Evolutionary conservation across 2,329 filamentous ascomycete genomes (phyloP), one percentile per base, ranked within the genome.

Genomic region (Microdochium nivale): DNA sequence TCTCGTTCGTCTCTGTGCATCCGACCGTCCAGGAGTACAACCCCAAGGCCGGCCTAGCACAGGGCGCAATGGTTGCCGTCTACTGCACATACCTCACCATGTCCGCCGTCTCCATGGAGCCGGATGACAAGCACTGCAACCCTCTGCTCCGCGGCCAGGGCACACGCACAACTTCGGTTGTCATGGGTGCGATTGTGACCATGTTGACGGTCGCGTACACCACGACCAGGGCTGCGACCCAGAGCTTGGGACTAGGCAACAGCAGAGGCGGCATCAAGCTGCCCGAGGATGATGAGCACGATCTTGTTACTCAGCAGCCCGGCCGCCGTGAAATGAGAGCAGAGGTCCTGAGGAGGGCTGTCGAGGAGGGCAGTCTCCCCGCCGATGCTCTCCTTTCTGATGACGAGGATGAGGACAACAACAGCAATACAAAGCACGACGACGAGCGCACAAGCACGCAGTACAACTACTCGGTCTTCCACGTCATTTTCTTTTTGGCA

Each of bases 21-120:
- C 91, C 94, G 1, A 81, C 80, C 1, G 83, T 99, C 14, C 94
- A 99, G 69, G 90, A 91, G 63, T 86, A 86, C 66, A 99, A 99
- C 69, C 84, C 91, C 48, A 90, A 92, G 65, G 94, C 94, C 43
- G 94, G 94, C 48, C 79, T 99, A 53, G 94, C 94, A n/a, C 94
- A 99, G 67, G 90, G 91, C 43, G 92, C 94, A 55, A 96, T 97
- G 81, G 94, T 99, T 46, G 90, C 91, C 19, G 82, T 96, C 53
- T 99, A 99, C 77, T 99, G 94, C 80, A 97, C 94, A 44, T 99
- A 99, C 66, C 81, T 99, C 51, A 99, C 94, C 59, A 90, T 99
- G 84, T 96, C 91, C 2, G 94, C 94, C 25, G 94, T 99, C 1
- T 95, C 90, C 51, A 97, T 99, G 94, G 92, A 99, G 63, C 94